Evolutionary conservation across 129 eudicot genomes (phyloP).

Genomic region (Flaveria trinervia): DNA sequence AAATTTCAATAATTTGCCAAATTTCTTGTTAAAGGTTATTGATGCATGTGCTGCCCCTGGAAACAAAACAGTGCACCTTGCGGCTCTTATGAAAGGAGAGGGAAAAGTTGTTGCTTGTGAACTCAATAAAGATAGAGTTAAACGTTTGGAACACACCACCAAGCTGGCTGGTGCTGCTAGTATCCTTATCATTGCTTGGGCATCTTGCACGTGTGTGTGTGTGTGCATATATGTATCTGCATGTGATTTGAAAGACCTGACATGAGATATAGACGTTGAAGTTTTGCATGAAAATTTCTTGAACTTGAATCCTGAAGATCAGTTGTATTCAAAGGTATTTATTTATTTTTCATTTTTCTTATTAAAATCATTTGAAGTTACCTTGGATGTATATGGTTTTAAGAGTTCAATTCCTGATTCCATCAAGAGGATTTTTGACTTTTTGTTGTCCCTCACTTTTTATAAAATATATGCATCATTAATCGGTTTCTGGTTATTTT

Average conservation of each 20-base stretch:
- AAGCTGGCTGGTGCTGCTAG: conserved; percentile 81
- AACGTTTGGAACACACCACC: conserved; percentile 53
- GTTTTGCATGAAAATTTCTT: conserved; percentile 78
- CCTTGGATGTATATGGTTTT: background rate
- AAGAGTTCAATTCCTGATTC: background rate
- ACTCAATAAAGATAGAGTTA: conserved; percentile 71
- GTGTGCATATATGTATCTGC: background rate
- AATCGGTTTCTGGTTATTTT: conserved; percentile 2
- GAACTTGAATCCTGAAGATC: conserved; percentile 70
- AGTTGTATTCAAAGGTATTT: conserved; percentile 68
- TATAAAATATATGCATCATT: background rate
- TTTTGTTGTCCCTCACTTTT: background rate
- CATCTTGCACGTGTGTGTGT: conserved; percentile 14
- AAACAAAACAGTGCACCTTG: conserved; percentile 88
- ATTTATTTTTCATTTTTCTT: background rate
- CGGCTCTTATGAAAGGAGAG: conserved; percentile 85
- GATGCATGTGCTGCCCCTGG: conserved; percentile 99
- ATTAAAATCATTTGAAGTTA: background rate
- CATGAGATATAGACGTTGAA: conserved; percentile 61
- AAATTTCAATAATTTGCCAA: background rate
- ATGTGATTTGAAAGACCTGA: conserved; percentile 42
- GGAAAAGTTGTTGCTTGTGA: conserved; percentile 91
- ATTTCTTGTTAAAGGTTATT: conserved; percentile 61
- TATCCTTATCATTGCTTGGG: conserved; percentile 56
- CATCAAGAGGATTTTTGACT: background rate